Evolutionary conservation across 768 basidiomycete species (phyloP), one percentile per base, ranked within the genome.

Genomic region (Boletus speciosus): DNA sequence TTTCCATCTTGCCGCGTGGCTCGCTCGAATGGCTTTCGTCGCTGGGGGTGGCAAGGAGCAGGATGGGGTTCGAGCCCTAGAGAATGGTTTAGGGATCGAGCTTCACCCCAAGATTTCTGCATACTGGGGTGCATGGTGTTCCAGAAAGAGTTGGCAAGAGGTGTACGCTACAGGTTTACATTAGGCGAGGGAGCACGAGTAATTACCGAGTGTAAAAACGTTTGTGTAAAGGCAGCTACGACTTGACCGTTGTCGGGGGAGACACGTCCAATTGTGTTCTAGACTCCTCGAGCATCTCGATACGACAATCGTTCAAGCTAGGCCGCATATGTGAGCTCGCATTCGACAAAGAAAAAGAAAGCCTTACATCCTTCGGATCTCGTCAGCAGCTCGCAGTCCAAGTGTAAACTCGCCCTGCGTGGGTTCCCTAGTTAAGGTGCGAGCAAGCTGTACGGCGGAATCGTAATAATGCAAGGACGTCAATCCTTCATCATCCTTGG

Each of bases 401-500:
- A 78, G 63, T 46, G 78, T 73, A 64, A 84, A 91, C 69, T 91
- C 90, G 35, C 74, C 76, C 65, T 88, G 86, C 0, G 79, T 81
- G 38, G 85, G 80, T 61, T 87, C 86, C 41, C 73, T 69, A 4
- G 74, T 73, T 2, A 81, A 78, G 47, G 84, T 81, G 19, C 87
- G 78, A 25, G 82, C 88, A 11, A 88, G 74, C 65, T 91, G 88
- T 46, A 91, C 78, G 1, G 81, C 85, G 45, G 86, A 82, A 62
- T 91, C 89, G 62, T 88, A 91, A 61, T 85, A 85, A 67, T 90
- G 86, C 51, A 91, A 67, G 0, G 81, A 75, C 14, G 88, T 81
- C 44, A 88, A 68, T n/a, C 83, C 83, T 42, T 84, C 79, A 29
- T 82, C 82, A 55, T 87, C 83, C 52, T 67, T 71, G 69, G 75